Base-by-base conservation (phyloP, 176 grass and related monocot genomes). In the Triticum monococcum region DNA sequence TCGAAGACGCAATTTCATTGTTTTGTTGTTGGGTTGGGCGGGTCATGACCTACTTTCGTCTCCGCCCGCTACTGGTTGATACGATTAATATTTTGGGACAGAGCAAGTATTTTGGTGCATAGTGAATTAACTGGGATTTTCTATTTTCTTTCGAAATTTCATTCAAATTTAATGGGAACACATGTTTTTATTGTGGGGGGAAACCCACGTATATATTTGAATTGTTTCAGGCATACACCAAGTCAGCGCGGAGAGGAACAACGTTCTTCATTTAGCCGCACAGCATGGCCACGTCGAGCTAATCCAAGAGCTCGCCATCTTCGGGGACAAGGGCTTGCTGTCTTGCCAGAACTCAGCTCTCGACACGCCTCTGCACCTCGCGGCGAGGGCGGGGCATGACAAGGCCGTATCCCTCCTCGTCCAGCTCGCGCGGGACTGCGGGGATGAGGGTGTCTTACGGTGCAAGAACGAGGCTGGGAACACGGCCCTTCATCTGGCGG, bases 291-390 rank as follows among this genome's bases (percentile, higher is more conserved):
- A 80, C 37, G 20, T 7, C 12, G 56, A 87, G 26, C 20, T 80
- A 37, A 80, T 87, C 22, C 67, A 14, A 9, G 85, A 87, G 3
- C 77, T 87, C 56, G 18, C 11, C 8, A 64, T 13, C 11, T 73
- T 80, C 67, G 5, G 2, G 13, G 54, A 64, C 8, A 8, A 18
- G 8, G 11, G 9, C n/a, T 18, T 82, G 41, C 41, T 87, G 6
- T 28, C 57, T 12, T 61, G 26, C 50, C 24, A 20, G 45, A 89
- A 86, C 68, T 74, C 82, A 60, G 70, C 28, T 4, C 4, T 23
- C 0, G 84, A 87, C 32, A 83, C 89, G 8, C 72, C 78, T 5
- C n/a, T 87, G 16, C 84, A 83, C 9, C 10, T 50, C 32, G 84
- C 89, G 0, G 84, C 89, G 31, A 82, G 78, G 46, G 60, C 79